Conservation (phyloP, 805 yeast genomes). For the Candida patagonica region DNA sequence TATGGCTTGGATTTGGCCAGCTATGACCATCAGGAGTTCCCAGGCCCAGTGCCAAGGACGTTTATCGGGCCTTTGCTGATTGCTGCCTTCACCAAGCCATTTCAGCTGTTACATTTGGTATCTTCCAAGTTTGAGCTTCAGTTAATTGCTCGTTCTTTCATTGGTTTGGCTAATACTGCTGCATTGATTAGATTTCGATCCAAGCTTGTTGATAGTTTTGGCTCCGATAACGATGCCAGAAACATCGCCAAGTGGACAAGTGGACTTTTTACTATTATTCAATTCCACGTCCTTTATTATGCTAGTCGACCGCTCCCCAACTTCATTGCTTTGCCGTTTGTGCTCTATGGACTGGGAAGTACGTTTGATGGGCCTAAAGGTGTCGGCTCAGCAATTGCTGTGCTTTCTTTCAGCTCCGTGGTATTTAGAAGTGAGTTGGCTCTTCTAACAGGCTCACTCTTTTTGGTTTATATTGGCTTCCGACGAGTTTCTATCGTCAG, state of each 20-base stretch:
- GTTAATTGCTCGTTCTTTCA: slow-evolving; percentile 43
- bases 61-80: slow-evolving; percentile 62
- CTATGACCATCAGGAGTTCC: slow-evolving; percentile 71
- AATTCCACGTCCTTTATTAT: slow-evolving; percentile 75
- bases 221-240: background rate
- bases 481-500: slow-evolving; percentile 38
- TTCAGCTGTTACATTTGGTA: slow-evolving; percentile 15
- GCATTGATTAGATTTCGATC: slow-evolving; percentile 45
- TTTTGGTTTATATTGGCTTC: slow-evolving; percentile 34
- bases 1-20: slow-evolving; percentile 41
- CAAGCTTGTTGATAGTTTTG: slow-evolving; percentile 24
- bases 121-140: slow-evolving; percentile 44
- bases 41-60: slow-evolving; percentile 85
- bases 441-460: slow-evolving; percentile 30
- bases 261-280: slow-evolving; percentile 44
- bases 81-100: slow-evolving; percentile 35
- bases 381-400: slow-evolving; percentile 39
- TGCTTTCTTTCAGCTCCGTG: slow-evolving; percentile 53
- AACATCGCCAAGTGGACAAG: slow-evolving; percentile 41
- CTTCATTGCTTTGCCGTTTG: slow-evolving; percentile 64
- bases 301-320: slow-evolving; percentile 86
- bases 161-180: slow-evolving; percentile 54
- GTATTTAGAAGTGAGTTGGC: slow-evolving; percentile 68
- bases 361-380: slow-evolving; percentile 27
- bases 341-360: slow-evolving; percentile 44